phyloP scores from a whole-genome alignment of 2,329 filamentous ascomycete species.

The Colletotrichum lentis region DNA sequence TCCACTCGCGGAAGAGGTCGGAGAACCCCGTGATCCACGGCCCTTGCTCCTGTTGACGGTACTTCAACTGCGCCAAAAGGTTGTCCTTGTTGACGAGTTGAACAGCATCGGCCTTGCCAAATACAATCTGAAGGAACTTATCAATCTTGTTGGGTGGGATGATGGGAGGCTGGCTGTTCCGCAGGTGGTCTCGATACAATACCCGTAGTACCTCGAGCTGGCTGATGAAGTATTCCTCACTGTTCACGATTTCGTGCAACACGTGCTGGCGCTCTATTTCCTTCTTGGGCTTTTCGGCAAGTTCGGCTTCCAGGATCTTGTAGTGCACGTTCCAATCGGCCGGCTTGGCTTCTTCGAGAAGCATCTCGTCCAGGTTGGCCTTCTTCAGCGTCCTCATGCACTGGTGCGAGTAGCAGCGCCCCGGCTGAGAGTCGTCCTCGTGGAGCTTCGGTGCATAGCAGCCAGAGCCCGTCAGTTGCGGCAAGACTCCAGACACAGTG shows the following conservation, averaged over 20 bases:
- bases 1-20: conserved; percentile 98
- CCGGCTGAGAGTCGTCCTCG: conserved; percentile 66
- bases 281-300: conserved; percentile 78
- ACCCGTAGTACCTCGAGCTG: conserved; percentile 85
- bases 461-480: conserved; percentile 88
- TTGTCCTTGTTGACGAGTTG: conserved; percentile 93
- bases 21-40: conserved; percentile 95
- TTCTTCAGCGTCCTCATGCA: conserved; percentile 95
- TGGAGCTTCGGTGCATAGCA: conserved; percentile 92
- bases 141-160: conserved; percentile 80
- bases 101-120: conserved; percentile 88
- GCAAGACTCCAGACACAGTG: conserved; percentile 86
- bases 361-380: conserved; percentile 81
- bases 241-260: conserved; percentile 92
- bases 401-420: conserved; percentile 91
- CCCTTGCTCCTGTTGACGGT: conserved; percentile 94
- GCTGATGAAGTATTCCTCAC: conserved; percentile 89
- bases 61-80: conserved; percentile 91
- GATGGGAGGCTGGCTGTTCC: conserved; percentile 77
- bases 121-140: conserved; percentile 84
- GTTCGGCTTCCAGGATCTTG: conserved; percentile 78
- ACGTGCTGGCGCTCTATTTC: conserved; percentile 94
- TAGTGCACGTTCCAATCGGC: conserved; percentile 93
- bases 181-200: conserved; percentile 85
- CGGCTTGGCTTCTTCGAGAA: conserved; percentile 72